These are phyloP conservation scores for Saprolegnia parasitica DNA, from an alignment of 352 stramenopile genomes.

Conservation along the genomic window DNA sequence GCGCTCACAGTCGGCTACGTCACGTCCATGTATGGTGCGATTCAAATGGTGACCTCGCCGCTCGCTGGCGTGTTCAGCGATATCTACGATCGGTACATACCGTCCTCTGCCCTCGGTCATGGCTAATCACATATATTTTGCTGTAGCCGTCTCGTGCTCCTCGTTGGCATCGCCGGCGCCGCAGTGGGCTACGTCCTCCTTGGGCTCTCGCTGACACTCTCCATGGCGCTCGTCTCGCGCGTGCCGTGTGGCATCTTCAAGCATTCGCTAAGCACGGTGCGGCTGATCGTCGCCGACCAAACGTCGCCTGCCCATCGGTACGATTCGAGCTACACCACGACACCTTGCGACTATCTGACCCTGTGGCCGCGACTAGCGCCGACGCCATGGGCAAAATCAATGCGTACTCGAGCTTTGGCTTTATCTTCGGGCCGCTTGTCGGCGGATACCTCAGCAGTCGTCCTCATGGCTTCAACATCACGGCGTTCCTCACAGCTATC, in stretches of 20 bases:
- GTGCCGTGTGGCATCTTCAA: slow-evolving; percentile 73
- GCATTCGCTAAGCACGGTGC: slow-evolving; percentile 76
- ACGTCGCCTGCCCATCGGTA: slow-evolving; percentile 33
- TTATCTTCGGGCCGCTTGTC: slow-evolving; percentile 66
- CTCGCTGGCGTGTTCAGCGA: slow-evolving; percentile 70
- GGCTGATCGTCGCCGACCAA: slow-evolving; percentile 62
- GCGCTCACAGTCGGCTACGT: slow-evolving; percentile 40
- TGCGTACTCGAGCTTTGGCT: slow-evolving; percentile 61
- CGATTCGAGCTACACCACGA: not conserved
- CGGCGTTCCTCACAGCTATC: slow-evolving; percentile 57
- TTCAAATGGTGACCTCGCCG: slow-evolving; percentile 77
- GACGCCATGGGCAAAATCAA: slow-evolving; percentile 64
- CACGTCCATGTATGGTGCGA: slow-evolving; percentile 81
- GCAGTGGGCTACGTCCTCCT: slow-evolving; percentile 61
- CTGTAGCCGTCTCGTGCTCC: slow-evolving; percentile 41
- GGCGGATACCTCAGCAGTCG: slow-evolving; percentile 64
- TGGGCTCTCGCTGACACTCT: slow-evolving; percentile 73
- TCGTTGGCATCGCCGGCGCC: slow-evolving; percentile 58
- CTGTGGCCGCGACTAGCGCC: slow-evolving; percentile 27
- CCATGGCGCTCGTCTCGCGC: slow-evolving; percentile 69
- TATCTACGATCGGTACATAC: slow-evolving; percentile 46
- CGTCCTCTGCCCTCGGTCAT: not conserved
- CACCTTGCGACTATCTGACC: not conserved
- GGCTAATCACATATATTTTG: not conserved
- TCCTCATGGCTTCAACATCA: slow-evolving; percentile 78